These are phyloP conservation scores for Theobroma grandiflorum DNA, from an alignment of 441 rosid species.

Conservation along the genomic window DNA sequence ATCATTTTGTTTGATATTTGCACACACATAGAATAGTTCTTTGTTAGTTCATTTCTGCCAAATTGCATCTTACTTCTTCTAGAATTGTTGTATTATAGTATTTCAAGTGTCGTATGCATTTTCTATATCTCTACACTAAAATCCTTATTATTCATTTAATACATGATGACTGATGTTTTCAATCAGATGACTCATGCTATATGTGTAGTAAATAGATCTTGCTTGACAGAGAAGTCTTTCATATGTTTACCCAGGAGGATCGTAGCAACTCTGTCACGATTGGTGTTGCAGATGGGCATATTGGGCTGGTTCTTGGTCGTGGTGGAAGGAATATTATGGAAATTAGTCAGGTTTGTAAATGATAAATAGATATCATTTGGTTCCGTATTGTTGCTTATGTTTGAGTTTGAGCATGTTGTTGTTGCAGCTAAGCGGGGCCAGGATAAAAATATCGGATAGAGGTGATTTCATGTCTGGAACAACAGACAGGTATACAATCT, in stretches of 20 bases:
- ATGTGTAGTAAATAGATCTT: neutral
- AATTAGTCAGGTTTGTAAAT: slow-evolving; percentile 79
- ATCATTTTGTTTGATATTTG: neutral
- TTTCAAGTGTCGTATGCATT: neutral
- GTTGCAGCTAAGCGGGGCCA: slow-evolving; percentile 86
- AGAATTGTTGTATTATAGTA: neutral
- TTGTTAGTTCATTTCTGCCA: slow-evolving; percentile 3
- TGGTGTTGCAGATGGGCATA: slow-evolving; percentile 91
- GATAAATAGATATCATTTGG: slow-evolving; percentile 9
- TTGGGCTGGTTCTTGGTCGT: slow-evolving; percentile 94
- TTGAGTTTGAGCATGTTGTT: slow-evolving; percentile 23
- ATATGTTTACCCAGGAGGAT: slow-evolving; percentile 71
- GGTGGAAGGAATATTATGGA: slow-evolving; percentile 98
- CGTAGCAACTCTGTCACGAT: slow-evolving; percentile 73
- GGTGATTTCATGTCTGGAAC: slow-evolving; percentile 99
- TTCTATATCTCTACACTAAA: neutral
- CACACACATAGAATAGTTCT: neutral
- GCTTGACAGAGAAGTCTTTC: slow-evolving; percentile 26
- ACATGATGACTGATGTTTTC: slow-evolving; percentile 8
- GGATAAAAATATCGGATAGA: slow-evolving; percentile 93
- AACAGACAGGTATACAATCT: slow-evolving; percentile 65
- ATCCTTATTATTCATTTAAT: neutral
- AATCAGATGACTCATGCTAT: neutral
- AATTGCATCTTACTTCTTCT: neutral
- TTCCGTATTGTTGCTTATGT: neutral